phyloP scores from a whole-genome alignment of 352 stramenopile genomes.

The Phytophthora tentaculata region DNA sequence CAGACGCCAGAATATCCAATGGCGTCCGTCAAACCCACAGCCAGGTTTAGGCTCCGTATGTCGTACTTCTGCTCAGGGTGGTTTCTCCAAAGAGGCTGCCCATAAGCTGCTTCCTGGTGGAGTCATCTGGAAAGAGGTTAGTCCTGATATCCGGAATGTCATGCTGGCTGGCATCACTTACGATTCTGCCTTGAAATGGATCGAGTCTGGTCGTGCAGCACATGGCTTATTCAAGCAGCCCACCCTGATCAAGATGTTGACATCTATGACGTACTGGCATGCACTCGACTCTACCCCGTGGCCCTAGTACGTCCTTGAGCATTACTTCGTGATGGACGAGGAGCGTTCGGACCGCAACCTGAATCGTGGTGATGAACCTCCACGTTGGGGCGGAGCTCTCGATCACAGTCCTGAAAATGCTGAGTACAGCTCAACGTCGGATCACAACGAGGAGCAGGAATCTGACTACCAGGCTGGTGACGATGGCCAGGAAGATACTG shows the following conservation, averaged over 20 bases:
- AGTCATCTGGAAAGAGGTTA: no score
- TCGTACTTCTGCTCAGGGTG: neutral
- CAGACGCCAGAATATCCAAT: no score
- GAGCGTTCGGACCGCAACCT: neutral
- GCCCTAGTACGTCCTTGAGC: neutral
- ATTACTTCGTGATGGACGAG: neutral
- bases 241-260: neutral
- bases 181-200: no score
- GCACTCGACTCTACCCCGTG: neutral
- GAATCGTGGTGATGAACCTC: neutral
- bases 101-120: neutral
- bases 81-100: neutral
- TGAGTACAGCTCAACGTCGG: neutral
- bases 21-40: neutral
- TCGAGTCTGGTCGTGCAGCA: neutral
- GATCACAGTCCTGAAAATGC: neutral
- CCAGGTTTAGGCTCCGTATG: neutral
- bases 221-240: neutral
- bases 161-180: no score
- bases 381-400: neutral
- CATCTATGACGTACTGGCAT: neutral
- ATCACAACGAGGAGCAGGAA: neutral
- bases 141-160: no score
- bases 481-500: no score
- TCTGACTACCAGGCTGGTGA: neutral